Evolutionary conservation across 1,284 basidiomycete genomes (phyloP), one percentile per base, ranked within the genome.

Genomic region (Mrakiaceae sp.): DNA sequence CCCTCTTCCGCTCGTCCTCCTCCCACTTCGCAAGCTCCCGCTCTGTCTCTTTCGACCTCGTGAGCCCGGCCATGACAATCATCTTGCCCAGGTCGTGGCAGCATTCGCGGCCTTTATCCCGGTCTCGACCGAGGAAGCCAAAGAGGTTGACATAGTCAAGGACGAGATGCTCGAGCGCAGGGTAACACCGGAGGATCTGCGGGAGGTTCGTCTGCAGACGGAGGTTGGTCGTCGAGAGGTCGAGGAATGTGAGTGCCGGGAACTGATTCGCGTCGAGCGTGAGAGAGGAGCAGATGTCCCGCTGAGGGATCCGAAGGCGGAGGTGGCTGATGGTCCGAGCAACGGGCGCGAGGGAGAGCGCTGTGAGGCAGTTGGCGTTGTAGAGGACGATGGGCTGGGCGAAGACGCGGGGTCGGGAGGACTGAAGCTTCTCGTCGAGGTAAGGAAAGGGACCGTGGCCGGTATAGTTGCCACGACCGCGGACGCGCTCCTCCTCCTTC

Each of bases 321-420:
- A 78, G 62, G 68, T 78, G 76, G 9, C 74, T 75, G 11, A 77
- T 64, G 63, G 73, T 68, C 16, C 64, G 64, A 6, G 75, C 74
- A 14, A 75, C 70, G 4, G 74, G 71, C 1, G 75, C 70, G 10
- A 70, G 68, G 1, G 75, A 74, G 51, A 78, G 72, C n/a, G 70
- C 66, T 0, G 75, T 71, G 2, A 78, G 63, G 67, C 76, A 78
- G 8, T 72, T 68, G 46, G 76, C 73, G 66, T 78, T 76, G 69
- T 77, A 77, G 62, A 78, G 78, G 48, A 78, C 77, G 64, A 78
- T 76, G 1, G 77, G 77, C 64, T 78, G 76, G 27, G 77, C 77
- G 64, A 78, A 78, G 3, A 72, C 71, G 62, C 74, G 75, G 5
- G 76, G 76, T 65, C 70, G 72, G 3, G 69, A 67, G 58, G 68